These are phyloP conservation scores for Boletus rubescentipes DNA, from an alignment of 768 basidiomycete species.

Conservation along the genomic window DNA sequence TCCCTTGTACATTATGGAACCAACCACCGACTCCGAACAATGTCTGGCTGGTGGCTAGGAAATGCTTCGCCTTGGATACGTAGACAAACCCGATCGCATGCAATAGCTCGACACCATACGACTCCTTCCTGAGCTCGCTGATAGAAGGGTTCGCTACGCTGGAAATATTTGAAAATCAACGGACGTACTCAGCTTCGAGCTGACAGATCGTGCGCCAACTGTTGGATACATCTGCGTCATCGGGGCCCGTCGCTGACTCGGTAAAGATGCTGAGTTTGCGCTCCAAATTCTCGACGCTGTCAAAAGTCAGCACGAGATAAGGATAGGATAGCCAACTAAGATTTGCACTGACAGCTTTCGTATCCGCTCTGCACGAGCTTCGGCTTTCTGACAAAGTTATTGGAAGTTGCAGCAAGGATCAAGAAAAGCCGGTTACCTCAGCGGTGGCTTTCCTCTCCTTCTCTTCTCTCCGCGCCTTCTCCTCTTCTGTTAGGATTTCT, in stretches of 20 bases:
- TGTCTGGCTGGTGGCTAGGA: slow-evolving; percentile 68
- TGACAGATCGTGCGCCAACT: slow-evolving; percentile 79
- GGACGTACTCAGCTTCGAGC: slow-evolving; percentile 76
- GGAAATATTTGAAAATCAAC: neutral
- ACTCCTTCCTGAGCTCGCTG: slow-evolving; percentile 82
- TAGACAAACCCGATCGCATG: slow-evolving; percentile 89
- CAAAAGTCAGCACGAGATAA: slow-evolving; percentile 1
- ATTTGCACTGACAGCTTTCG: slow-evolving; percentile 48
- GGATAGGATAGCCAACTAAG: neutral
- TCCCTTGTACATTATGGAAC: slow-evolving; percentile 89
- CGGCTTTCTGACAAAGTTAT: slow-evolving; percentile 60
- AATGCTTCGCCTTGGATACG: slow-evolving; percentile 76
- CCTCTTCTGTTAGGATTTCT: slow-evolving; percentile 62
- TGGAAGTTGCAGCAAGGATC: slow-evolving; percentile 1
- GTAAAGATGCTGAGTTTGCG: slow-evolving; percentile 86
- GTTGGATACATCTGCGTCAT: slow-evolving; percentile 64
- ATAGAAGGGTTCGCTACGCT: slow-evolving; percentile 3
- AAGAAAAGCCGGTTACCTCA: slow-evolving; percentile 49
- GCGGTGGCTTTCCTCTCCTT: slow-evolving; percentile 62
- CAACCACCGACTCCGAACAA: slow-evolving; percentile 86
- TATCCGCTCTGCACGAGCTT: slow-evolving; percentile 73
- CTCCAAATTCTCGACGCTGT: slow-evolving; percentile 64
- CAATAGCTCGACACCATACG: slow-evolving; percentile 83
- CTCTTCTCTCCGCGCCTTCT: slow-evolving; percentile 72
- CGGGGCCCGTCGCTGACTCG: slow-evolving; percentile 71